These are phyloP conservation scores for Acacia crassicarpa DNA, from an alignment of 306 rosid species.

Conservation along the genomic window DNA sequence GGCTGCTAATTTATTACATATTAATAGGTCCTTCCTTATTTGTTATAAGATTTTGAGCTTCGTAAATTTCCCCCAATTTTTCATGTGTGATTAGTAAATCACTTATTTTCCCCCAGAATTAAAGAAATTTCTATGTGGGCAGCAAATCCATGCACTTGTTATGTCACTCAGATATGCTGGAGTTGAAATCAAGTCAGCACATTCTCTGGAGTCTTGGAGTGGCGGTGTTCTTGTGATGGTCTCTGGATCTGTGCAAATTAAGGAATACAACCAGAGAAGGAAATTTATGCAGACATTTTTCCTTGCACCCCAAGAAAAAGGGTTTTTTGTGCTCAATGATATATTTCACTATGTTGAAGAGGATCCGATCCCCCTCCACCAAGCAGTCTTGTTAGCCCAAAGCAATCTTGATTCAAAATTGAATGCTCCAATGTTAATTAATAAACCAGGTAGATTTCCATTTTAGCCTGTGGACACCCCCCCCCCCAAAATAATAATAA, in stretches of 20 bases:
- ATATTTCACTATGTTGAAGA: conserved; percentile 88
- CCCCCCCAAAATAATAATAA: neutral
- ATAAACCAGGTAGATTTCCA: conserved; percentile 62
- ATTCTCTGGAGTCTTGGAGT: conserved; percentile 90
- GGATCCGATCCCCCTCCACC: conserved; percentile 71
- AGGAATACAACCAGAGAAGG: conserved; percentile 68
- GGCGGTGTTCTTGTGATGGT: conserved; percentile 95
- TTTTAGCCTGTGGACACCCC: neutral
- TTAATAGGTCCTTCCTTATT: conserved; percentile 11
- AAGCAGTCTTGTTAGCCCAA: conserved; percentile 74
- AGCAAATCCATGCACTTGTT: conserved; percentile 91
- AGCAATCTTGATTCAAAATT: conserved; percentile 60
- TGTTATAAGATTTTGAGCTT: neutral
- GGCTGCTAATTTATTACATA: conserved; percentile 5
- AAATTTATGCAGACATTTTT: conserved; percentile 91
- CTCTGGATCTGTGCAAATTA: conserved; percentile 79
- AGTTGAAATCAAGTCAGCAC: conserved; percentile 84
- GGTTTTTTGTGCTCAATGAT: conserved; percentile 85
- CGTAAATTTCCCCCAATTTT: neutral
- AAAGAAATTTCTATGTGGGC: conserved; percentile 36
- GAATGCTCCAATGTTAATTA: conserved; percentile 49
- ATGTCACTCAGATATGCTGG: conserved; percentile 85
- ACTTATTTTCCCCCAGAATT: conserved; percentile 10
- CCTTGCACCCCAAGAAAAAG: conserved; percentile 97
- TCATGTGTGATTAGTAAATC: conserved; percentile 27